These are phyloP conservation scores for Hypsizygus ulmarius DNA, from an alignment of 1,284 basidiomycete species.

Conservation along the genomic window DNA sequence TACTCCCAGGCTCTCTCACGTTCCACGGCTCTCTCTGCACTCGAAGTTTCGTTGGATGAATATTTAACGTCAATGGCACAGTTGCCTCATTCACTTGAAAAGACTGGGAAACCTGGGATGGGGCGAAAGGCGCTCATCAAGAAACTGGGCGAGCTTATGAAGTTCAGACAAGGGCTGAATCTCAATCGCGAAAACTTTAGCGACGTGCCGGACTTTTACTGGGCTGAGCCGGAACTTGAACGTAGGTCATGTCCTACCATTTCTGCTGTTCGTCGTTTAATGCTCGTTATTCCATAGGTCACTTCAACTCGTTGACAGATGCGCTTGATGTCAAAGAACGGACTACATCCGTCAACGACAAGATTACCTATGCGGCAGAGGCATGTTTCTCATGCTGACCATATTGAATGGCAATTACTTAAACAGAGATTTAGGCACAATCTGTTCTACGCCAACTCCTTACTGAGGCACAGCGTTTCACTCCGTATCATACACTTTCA, in stretches of 20 bases:
- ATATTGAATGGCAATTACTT: too few species aligned
- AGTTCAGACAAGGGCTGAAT: constrained; percentile 85
- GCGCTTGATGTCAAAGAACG: constrained; percentile 83
- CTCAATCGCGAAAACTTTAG: constrained; percentile 86
- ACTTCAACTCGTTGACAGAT: constrained; percentile 78
- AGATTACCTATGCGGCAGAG: constrained; percentile 91
- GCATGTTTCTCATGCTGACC: constrained; percentile 35
- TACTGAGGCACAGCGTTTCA: constrained; percentile 58
- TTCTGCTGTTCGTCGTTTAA: neutral
- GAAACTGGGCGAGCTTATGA: constrained; percentile 86
- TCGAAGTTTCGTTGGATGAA: constrained; percentile 79
- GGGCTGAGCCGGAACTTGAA: constrained; percentile 88
- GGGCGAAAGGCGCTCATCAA: constrained; percentile 77
- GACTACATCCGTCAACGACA: constrained; percentile 82
- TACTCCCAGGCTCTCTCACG: constrained; percentile 87
- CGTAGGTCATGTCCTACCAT: constrained; percentile 37
- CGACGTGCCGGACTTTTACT: constrained; percentile 88
- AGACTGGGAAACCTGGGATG: constrained; percentile 80
- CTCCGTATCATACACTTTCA: constrained; percentile 3
- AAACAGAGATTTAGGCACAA: constrained; percentile 46
- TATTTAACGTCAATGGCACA: constrained; percentile 80
- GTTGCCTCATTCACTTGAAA: constrained; percentile 71
- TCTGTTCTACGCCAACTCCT: constrained; percentile 73
- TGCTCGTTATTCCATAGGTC: constrained; percentile 41
- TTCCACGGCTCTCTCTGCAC: constrained; percentile 78